Evolutionary conservation across 176 grass and related monocot genomes (phyloP).

Genomic region (Cymbopogon citratus): DNA sequence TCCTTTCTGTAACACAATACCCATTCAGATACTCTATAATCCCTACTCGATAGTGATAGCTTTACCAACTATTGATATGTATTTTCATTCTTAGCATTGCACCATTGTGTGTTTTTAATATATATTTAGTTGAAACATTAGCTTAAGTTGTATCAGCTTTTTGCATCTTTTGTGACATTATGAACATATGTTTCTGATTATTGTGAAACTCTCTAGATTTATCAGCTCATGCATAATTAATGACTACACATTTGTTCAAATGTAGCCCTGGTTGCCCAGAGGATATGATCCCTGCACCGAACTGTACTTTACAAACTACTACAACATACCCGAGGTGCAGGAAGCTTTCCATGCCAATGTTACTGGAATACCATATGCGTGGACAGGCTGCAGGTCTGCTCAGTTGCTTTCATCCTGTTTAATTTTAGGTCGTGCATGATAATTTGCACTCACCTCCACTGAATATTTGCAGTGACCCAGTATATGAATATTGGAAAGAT

Average conservation of each 20-base stretch:
- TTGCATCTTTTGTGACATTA: too few relatives aligned
- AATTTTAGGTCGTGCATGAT: not conserved
- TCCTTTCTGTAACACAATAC: too few relatives aligned
- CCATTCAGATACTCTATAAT: too few relatives aligned
- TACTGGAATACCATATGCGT: constrained; percentile 62
- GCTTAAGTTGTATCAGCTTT: too few relatives aligned
- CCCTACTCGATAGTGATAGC: not conserved
- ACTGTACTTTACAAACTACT: constrained; percentile 64
- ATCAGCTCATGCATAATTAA: not conserved
- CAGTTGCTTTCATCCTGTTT: constrained; percentile 1
- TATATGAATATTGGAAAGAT: constrained; percentile 57
- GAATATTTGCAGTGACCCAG: constrained; percentile 31
- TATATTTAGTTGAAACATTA: too few relatives aligned
- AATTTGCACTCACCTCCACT: not conserved
- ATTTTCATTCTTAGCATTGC: too few relatives aligned
- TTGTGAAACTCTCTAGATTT: not conserved
- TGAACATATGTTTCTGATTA: not conserved
- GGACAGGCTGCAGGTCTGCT: constrained; percentile 66
- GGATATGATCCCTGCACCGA: constrained; percentile 95
- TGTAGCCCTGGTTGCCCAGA: constrained; percentile 76
- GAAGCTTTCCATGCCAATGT: constrained; percentile 80
- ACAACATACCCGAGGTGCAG: constrained; percentile 77
- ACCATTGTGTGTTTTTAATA: too few relatives aligned
- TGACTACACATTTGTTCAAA: not conserved
- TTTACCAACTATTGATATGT: too few relatives aligned